Base-by-base conservation (phyloP, 2,329 filamentous ascomycete genomes). In the Colletotrichum tofieldiae region DNA sequence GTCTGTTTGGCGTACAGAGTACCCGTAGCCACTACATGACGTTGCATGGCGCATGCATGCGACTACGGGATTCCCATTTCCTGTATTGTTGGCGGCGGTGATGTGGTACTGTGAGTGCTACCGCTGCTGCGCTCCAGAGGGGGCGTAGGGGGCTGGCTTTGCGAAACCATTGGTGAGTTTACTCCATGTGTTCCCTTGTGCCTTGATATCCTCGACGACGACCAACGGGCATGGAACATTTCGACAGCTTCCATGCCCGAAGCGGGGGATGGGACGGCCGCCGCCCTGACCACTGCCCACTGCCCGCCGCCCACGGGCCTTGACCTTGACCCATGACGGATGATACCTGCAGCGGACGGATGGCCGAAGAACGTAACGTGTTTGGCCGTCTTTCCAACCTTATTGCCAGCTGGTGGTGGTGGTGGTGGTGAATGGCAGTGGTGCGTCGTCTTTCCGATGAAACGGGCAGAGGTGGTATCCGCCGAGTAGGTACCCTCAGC, bases 21-120 rank as follows among this genome's bases (percentile, higher is more conserved):
- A 12, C 32, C 59, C 59, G 20, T 37, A 51, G 32, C 39, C 29
- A 47, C 59, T 35, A 29, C 61, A 69, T 65, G 49, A 35, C 66
- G 56, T 65, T 45, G 29, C 66, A 68, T 63, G 61, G 49, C 20
- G 66, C 47, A 54, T 65, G 39, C 51, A 62, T 62, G 56, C 65
- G 39, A 61, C 55, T 26, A 62, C 54, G 54, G 63, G 54, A 66
- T 39, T 51, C 29, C 23, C 41, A 26, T 49, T 51, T 49, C 43
- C 18, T 59, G 51, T 32, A 52, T 18, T 63, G 60, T 41, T 52
- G 47, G 60, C 47, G 55, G 35, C 14, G 23, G 23, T 39, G 37
- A 37, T 59, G 35, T 11, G 52, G 20, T 35, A 37, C 52, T 14
- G 23, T 47, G 45, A 47, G 39, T 7, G 54, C 32, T 56, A 23